Conservation (phyloP, 441 rosid species). For the Adansonia madagascariensis region DNA sequence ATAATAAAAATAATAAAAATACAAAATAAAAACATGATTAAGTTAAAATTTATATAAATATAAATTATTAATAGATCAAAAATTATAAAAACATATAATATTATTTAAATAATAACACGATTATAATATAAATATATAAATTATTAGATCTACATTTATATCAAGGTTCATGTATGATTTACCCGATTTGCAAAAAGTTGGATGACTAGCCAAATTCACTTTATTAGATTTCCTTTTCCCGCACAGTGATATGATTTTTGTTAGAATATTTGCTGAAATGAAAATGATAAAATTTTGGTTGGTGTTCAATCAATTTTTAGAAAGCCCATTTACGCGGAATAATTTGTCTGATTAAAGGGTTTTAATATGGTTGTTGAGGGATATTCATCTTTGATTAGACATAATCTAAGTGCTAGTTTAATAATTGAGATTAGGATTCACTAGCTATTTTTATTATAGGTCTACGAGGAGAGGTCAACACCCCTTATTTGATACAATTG, state of each 20-base stretch:
- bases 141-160: not conserved
- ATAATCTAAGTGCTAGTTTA: not conserved
- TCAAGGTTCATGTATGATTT: conserved; percentile 1
- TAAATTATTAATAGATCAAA: too few relatives aligned
- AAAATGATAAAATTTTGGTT: conserved; percentile 25
- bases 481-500: too few relatives aligned
- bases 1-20: too few relatives aligned
- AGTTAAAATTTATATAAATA: too few relatives aligned
- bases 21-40: too few relatives aligned
- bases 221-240: not conserved
- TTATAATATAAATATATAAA: too few relatives aligned
- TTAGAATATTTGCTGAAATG: not conserved
- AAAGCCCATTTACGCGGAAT: conserved; percentile 32
- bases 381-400: conserved; percentile 19
- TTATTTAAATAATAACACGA: too few relatives aligned
- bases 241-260: not conserved
- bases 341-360: conserved; percentile 10
- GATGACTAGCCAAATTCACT: not conserved
- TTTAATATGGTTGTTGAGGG: not conserved
- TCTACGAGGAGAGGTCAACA: not conserved
- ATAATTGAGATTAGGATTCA: conserved; percentile 17
- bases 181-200: not conserved
- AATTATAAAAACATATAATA: too few relatives aligned
- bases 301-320: conserved; percentile 22
- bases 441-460: not conserved